These are phyloP conservation scores for Mycena leptocephala DNA, from an alignment of 768 basidiomycete species.

Conservation along the genomic window DNA sequence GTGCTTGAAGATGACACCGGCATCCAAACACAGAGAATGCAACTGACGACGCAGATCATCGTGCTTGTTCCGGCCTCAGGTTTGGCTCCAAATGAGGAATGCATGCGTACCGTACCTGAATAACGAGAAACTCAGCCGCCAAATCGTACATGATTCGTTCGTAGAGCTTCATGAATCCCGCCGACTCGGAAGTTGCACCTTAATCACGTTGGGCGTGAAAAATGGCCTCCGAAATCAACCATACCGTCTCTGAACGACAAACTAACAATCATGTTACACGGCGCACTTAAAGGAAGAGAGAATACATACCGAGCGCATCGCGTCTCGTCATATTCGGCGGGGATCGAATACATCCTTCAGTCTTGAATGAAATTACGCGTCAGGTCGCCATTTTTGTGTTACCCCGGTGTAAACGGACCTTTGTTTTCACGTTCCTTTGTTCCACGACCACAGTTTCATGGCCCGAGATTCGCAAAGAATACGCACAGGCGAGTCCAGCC, in stretches of 20 bases:
- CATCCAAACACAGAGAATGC: slow-evolving; percentile 8
- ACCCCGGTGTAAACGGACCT: neutral
- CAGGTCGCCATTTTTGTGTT: neutral
- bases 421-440: neutral
- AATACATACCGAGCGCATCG: slow-evolving; percentile 27
- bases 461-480: slow-evolving; percentile 42
- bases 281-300: neutral
- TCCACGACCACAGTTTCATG: slow-evolving; percentile 25
- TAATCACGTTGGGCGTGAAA: neutral
- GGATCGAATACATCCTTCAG: slow-evolving; percentile 20
- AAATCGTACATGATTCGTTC: slow-evolving; percentile 21
- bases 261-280: neutral
- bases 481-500: slow-evolving; percentile 51
- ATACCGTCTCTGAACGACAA: slow-evolving; percentile 24
- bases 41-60: slow-evolving; percentile 18
- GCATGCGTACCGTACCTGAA: slow-evolving; percentile 11
- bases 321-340: slow-evolving; percentile 29
- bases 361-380: neutral
- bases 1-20: slow-evolving; percentile 17
- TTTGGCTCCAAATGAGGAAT: neutral
- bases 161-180: slow-evolving; percentile 30
- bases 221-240: neutral
- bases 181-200: slow-evolving; percentile 18
- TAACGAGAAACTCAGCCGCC: slow-evolving; percentile 20
- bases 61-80: slow-evolving; percentile 8